Percentiles rank a stretch among this genome's conserved stretches.
Conservation (phyloP, 495 filamentous ascomycete genomes). For the Lichenothelia convexa region DNA sequence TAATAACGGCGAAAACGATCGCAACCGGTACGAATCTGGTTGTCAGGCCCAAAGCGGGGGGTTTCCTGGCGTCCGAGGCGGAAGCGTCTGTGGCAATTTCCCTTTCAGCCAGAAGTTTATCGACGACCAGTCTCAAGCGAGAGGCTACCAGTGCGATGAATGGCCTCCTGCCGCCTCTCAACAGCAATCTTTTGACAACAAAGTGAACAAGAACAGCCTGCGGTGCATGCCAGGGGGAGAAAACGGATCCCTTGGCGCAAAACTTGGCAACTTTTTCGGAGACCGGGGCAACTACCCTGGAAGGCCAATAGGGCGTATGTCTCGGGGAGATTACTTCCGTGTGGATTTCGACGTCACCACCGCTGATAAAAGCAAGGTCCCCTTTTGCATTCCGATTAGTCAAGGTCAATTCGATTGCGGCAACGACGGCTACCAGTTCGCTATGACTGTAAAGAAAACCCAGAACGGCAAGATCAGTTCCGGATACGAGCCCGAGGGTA, state of each 20-base stretch:
- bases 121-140: conserved; percentile 2
- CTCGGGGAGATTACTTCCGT: conserved; percentile 2
- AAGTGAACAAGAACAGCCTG: conserved; percentile 4
- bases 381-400: conserved; percentile 2
- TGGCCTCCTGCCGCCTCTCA: conserved; percentile 2
- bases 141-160: conserved; percentile 2
- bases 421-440: conserved; percentile 3
- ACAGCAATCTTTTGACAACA: conserved; percentile 2
- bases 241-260: conserved; percentile 2
- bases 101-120: conserved; percentile 6
- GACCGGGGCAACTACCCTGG: background rate
- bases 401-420: conserved; percentile 1
- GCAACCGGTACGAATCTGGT: conserved; percentile 2
- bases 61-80: too few relatives aligned
- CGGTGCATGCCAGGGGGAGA: conserved; percentile 4
- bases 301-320: background rate
- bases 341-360: conserved; percentile 1
- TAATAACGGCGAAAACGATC: background rate
- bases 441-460: background rate
- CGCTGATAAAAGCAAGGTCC: conserved; percentile 1
- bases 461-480: conserved; percentile 4
- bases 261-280: conserved; percentile 3
- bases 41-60: background rate
- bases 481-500: conserved; percentile 1
- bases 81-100: conserved; percentile 3